Evolutionary conservation across 352 stramenopile species (phyloP).

Genomic region (Globisporangium paroecandrum): DNA sequence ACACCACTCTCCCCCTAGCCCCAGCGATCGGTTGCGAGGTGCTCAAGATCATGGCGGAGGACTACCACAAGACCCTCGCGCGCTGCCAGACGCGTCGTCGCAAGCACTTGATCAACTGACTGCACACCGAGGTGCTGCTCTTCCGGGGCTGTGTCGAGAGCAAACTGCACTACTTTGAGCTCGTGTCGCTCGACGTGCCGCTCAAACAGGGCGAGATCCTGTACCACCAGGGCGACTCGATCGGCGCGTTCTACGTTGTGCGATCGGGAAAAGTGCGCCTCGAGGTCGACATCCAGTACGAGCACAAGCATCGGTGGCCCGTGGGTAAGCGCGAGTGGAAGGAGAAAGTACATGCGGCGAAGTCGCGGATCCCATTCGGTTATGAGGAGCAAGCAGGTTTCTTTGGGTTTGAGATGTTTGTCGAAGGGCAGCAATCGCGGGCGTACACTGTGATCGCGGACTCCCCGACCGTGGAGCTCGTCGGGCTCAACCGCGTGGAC

Average conservation of each 20-base stretch:
- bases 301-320: constrained; percentile 64
- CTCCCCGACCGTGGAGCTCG: constrained; percentile 43
- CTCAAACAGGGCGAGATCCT: constrained; percentile 55
- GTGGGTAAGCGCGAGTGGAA: constrained; percentile 47
- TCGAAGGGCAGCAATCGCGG: constrained; percentile 42
- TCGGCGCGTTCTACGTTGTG: constrained; percentile 72
- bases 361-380: constrained; percentile 48
- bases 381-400: constrained; percentile 46
- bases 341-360: constrained; percentile 49
- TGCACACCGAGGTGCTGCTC: constrained; percentile 60
- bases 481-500: constrained; percentile 67
- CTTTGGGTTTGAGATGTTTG: constrained; percentile 75
- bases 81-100: constrained; percentile 57
- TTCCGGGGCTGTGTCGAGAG: constrained; percentile 74
- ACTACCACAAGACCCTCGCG: constrained; percentile 70
- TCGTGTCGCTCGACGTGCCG: constrained; percentile 67
- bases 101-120: constrained; percentile 64
- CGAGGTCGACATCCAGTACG: constrained; percentile 68
- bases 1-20: not conserved
- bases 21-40: constrained; percentile 42
- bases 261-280: constrained; percentile 48
- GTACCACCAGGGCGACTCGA: constrained; percentile 56
- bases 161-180: constrained; percentile 77
- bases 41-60: constrained; percentile 62
- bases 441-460: constrained; percentile 58